Evolutionary conservation across 2,329 filamentous ascomycete genomes (phyloP), one percentile per base, ranked within the genome.

Genomic region (Colletotrichum trifolii): DNA sequence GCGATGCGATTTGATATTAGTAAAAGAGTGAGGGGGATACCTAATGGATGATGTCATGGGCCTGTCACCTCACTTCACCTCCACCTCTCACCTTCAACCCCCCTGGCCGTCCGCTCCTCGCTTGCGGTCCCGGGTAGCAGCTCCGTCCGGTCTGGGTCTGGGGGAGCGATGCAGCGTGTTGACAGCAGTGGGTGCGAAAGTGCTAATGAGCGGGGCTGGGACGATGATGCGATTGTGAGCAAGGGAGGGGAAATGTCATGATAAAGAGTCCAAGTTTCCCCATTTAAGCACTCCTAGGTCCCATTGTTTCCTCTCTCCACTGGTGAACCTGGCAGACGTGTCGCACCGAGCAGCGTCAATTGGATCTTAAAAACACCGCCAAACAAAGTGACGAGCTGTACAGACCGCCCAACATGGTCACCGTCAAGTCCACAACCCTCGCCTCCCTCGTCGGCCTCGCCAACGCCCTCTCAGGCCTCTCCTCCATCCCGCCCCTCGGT

Each of bases 21-120:
- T 25, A 25, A 25, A 57, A 54, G 47, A 62, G 62, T 61, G 58
- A 62, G 58, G 58, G 53, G 52, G 25, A 25, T 25, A 25, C 25
- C 25, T 5, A 25, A 15, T 65, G 62, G 25, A 62, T 65, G 58
- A 65, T 65, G 62, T 65, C 62, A 65, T 50, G 15, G n/a, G 34
- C 57, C 50, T 36, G 35, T 38, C 46, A 46, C 56, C 36, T 53
- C 56, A 25, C 25, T 1, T 25, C 25, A 25, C 25, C 25, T 25
- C 25, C 25, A 25, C 25, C 25, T 25, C 25, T 25, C 25, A 25
- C 25, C 25, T 25, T 5, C 25, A 5, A 25, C 3, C 25, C 25
- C 25, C 25, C 25, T 25, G 25, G 25, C 25, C 25, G 25, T 25
- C 4, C 4, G 25, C 25, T 25, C 25, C 25, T 25, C 25, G 25